These are phyloP conservation scores for Lagenidium giganteum DNA, from an alignment of 352 stramenopile genomes.

Conservation along the genomic window DNA sequence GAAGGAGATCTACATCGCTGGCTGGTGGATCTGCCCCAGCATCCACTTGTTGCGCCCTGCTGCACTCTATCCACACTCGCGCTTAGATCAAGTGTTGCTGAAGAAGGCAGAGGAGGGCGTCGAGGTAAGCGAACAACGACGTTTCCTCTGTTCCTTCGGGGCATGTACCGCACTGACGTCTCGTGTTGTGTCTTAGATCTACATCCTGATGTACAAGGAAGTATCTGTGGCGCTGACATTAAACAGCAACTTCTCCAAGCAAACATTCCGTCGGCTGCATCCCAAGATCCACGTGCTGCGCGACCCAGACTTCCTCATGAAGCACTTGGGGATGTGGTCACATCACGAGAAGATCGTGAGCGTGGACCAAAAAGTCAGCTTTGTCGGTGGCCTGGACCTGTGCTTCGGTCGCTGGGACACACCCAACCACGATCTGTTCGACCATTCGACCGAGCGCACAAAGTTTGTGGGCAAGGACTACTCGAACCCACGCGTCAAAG, in stretches of 20 bases:
- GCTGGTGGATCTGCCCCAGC: conserved; percentile 86
- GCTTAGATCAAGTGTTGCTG: conserved; percentile 57
- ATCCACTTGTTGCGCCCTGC: conserved; percentile 77
- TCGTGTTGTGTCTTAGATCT: conserved; percentile 36
- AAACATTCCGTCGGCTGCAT: conserved; percentile 55
- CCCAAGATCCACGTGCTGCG: conserved; percentile 84
- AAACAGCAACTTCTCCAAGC: conserved; percentile 83
- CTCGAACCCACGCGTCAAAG: conserved; percentile 81
- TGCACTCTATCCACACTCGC: conserved; percentile 46
- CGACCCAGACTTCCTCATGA: conserved; percentile 87
- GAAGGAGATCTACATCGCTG: conserved; percentile 89
- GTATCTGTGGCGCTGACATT: conserved; percentile 73
- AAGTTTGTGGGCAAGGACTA: conserved; percentile 83
- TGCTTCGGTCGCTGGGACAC: conserved; percentile 89
- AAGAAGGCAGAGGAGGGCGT: conserved; percentile 80
- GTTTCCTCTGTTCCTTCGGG: neutral
- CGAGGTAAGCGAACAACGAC: no score
- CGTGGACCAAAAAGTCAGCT: conserved; percentile 84
- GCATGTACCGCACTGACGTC: neutral
- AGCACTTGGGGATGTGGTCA: conserved; percentile 83
- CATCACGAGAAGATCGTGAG: conserved; percentile 93
- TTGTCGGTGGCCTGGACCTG: conserved; percentile 88
- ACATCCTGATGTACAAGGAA: conserved; percentile 92
- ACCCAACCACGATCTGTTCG: conserved; percentile 56
- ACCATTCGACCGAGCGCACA: conserved; percentile 35